phyloP scores from a whole-genome alignment of 164 flowering plant species.

The Amborella trichopoda region DNA sequence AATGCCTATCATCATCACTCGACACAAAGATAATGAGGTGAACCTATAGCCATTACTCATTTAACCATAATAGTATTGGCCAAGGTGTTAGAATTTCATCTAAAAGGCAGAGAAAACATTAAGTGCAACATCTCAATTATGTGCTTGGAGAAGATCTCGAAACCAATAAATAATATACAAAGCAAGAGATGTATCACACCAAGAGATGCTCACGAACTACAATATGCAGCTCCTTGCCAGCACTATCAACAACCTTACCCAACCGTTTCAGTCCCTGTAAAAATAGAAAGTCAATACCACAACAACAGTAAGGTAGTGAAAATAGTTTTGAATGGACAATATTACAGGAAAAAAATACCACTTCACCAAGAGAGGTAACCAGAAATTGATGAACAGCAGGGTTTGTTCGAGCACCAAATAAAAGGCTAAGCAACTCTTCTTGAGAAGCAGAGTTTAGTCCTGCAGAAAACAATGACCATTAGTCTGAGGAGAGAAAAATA shows the following conservation, averaged over 20 bases:
- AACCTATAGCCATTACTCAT: too few relatives aligned
- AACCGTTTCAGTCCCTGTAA: constrained; percentile 76
- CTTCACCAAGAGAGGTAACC: constrained; percentile 86
- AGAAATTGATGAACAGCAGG: constrained; percentile 90
- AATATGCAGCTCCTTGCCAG: constrained; percentile 83
- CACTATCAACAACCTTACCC: constrained; percentile 53
- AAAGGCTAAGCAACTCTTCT: constrained; percentile 85
- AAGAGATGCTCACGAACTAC: constrained; percentile 78
- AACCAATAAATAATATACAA: too few relatives aligned
- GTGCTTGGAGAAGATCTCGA: too few relatives aligned
- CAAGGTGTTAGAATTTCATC: too few relatives aligned
- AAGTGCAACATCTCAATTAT: too few relatives aligned
- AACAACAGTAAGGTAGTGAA: background rate
- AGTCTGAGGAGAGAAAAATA: background rate
- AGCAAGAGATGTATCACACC: too few relatives aligned
- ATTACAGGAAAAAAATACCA: constrained; percentile 38
- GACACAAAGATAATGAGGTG: too few relatives aligned
- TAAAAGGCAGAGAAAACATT: too few relatives aligned
- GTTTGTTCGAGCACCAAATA: constrained; percentile 90
- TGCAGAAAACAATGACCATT: constrained; percentile 12
- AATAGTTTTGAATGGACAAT: background rate
- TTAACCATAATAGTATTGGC: too few relatives aligned
- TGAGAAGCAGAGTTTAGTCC: constrained; percentile 84
- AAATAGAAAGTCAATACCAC: background rate
- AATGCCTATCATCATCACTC: too few relatives aligned